Evolutionary conservation across 371 early-diverging fungal species (phyloP), one percentile per base, ranked within the genome.

Genomic region (Mucor circinelloides): DNA sequence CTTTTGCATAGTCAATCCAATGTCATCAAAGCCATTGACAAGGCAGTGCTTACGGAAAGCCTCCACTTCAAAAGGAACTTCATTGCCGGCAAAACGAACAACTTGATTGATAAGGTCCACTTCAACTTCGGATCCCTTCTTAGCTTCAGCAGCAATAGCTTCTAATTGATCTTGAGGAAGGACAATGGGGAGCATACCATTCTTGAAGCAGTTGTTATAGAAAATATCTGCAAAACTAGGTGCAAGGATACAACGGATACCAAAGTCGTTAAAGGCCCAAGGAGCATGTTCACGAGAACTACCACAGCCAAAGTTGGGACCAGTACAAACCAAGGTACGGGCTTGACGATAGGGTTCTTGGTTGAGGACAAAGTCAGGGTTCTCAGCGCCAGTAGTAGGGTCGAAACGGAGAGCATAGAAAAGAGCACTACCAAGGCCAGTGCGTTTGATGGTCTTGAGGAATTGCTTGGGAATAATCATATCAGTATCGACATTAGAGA

Each of bases 391-490:
- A 6, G 83, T 81, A n/a, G 69, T 44, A 40, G 80, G 64, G 75
- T 87, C 79, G 64, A 78, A 88, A 44, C 90, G 86, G 57, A 88
- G 73, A 52, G 79, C 82, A 71, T 81, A 83, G 76, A 90, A 90
- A 17, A 90, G 78, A 38, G 86, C 82, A 38, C 60, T 72, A 42
- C 89, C 89, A 31, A 90, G 83, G 8, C 90, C 90, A 19, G 90
- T 90, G 30, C 89, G 85, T 69, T 87, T 84, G 78, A 90, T 90
- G 55, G 90, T 90, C 78, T 90, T 90, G 55, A 90, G 79, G 79
- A 90, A 90, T 71, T 90, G 89, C 72, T 90, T 90, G 71, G 90
- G 90, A 72, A 90, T 90, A 67, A 90, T 86, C 86, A 85, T 88
- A 72, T 90, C 90, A 30, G 90, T 90, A 74, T 90, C 90, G 38